Conservation (phyloP, 345 rosid genomes). For the Trapa bicornis region DNA sequence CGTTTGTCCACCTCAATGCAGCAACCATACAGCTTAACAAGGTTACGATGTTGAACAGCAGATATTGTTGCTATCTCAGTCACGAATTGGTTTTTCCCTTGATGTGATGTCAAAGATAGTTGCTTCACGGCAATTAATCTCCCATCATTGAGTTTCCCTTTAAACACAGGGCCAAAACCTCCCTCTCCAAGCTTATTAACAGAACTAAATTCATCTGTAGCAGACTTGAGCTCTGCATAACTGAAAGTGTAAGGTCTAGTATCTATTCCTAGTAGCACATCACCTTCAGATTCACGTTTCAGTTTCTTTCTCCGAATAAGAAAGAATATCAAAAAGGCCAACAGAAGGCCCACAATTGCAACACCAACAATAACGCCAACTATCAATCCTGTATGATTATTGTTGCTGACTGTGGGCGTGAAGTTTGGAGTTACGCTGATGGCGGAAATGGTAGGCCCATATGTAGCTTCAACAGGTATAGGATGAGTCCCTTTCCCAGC, state of each 20-base stretch:
- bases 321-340: conserved; percentile 13
- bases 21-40: no score
- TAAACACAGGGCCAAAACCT: conserved; percentile 69
- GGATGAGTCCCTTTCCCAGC: conserved; percentile 27
- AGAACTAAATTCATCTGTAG: conserved; percentile 49
- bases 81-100: no score
- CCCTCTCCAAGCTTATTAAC: conserved; percentile 76
- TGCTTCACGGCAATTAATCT: conserved; percentile 59
- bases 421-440: conserved; percentile 24
- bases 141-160: conserved; percentile 41
- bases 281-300: neutral
- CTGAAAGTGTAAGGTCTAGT: conserved; percentile 48
- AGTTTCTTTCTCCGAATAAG: neutral
- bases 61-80: no score
- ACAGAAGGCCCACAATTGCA: neutral
- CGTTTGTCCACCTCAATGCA: no score
- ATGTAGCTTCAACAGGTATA: conserved; percentile 18
- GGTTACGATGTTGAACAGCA: no score
- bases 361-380: neutral
- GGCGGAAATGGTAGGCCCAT: conserved; percentile 28
- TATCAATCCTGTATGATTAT: neutral
- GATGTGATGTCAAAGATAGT: conserved; percentile 23
- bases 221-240: conserved; percentile 45
- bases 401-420: conserved; percentile 42
- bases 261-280: conserved; percentile 41